Evolutionary conservation across 2,329 filamentous ascomycete species (phyloP).

Genomic region (Penicillium sp.): DNA sequence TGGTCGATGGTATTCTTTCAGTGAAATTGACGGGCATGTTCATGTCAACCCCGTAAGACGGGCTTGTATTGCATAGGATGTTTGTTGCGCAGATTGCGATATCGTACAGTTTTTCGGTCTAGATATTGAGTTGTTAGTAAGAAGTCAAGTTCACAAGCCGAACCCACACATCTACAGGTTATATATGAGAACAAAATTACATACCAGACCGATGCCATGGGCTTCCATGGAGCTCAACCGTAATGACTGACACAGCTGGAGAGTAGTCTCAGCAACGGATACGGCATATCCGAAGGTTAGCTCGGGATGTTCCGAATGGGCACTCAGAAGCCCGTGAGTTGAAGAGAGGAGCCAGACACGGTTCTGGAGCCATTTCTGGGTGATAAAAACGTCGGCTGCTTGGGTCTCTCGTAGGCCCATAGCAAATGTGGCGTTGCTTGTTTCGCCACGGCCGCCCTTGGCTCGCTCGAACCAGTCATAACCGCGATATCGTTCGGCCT

Average conservation of each 20-base stretch:
- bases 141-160: neutral
- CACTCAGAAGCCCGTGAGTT: conserved; percentile 40
- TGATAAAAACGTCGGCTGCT: conserved; percentile 45
- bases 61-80: conserved; percentile 29
- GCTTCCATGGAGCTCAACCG: conserved; percentile 44
- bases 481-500: conserved; percentile 37
- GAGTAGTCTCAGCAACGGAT: conserved; percentile 35
- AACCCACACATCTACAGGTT: neutral
- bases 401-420: conserved; percentile 41
- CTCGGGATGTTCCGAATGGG: conserved; percentile 38
- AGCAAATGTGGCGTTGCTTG: conserved; percentile 24
- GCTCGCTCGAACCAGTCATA: conserved; percentile 42
- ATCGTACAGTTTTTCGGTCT: conserved; percentile 45
- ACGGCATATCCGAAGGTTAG: conserved; percentile 41
- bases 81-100: conserved; percentile 37
- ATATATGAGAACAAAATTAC: conserved; percentile 7
- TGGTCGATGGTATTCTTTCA: conserved; percentile 11
- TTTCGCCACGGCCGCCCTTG: conserved; percentile 24
- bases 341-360: conserved; percentile 45
- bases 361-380: conserved; percentile 47
- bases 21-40: conserved; percentile 12
- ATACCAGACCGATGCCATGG: conserved; percentile 43
- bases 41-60: conserved; percentile 21
- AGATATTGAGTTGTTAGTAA: neutral
- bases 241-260: conserved; percentile 37